Base-by-base conservation (phyloP, 139 green algal species). In the Micractinium conductrix region DNA sequence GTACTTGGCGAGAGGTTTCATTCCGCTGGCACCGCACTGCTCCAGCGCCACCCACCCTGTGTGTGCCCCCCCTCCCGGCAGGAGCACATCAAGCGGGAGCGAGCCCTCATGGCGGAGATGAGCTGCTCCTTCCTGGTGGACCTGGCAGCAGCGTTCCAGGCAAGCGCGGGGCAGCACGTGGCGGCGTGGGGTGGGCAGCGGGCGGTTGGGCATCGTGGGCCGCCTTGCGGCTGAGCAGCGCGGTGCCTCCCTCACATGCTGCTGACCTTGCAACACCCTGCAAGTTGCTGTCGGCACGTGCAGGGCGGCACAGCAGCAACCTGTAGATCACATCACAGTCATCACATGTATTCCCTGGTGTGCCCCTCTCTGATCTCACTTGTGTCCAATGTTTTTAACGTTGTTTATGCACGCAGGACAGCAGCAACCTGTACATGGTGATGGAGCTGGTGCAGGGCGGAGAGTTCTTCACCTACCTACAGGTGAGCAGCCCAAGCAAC, bases 401-500 rank as follows among this genome's bases (percentile, higher is more conserved):
- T n/a, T n/a, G n/a, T n/a, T n/a, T n/a, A n/a, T n/a, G n/a, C n/a
- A n/a, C 35, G 75, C 75, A 81, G 75, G 91, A 95, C 87, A 58
- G 42, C 6, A 24, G 74, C 14, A 73, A 85, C 78, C 82, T 96
- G 37, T 98, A 98, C 91, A 95, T 99, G 92, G 85, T 98, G 76
- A 93, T 98, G 93, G 95, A 98, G 80, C 87, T 87, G 4, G 92
- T 97, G 62, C 93, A 97, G 92, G 96, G 96, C 5, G 96, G 96
- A 6, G 96, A 99, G 89, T 89, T 99, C 16, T 99, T 99, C 88
- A 93, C 90, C 9, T 96, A 97, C 90, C 89, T 99, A 68, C 91
- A 95, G 90, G 91, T 50, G 26, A 12, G 50, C 76, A n/a, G n/a
- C n/a, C n/a, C n/a, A n/a, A n/a, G n/a, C n/a, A n/a, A n/a, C n/a